Conservation (phyloP, 441 rosid species). For the Omphalea diandra region DNA sequence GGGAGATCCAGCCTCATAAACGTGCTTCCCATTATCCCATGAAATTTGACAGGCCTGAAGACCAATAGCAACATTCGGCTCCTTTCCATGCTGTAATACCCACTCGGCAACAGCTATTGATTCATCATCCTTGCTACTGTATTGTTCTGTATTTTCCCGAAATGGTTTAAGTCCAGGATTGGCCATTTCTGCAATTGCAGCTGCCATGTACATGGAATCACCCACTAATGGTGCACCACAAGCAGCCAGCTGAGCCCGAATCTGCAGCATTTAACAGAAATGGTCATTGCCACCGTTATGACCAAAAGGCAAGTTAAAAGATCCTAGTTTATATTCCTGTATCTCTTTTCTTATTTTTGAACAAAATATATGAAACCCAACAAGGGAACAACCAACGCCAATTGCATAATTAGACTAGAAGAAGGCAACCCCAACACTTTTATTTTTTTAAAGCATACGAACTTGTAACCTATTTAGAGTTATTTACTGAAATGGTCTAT, state of each 20-base stretch:
- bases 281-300: constrained; percentile 13
- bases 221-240: constrained; percentile 82
- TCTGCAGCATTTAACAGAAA: constrained; percentile 37
- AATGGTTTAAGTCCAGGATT: constrained; percentile 63
- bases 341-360: too few relatives aligned
- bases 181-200: constrained; percentile 61
- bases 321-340: neutral
- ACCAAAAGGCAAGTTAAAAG: neutral
- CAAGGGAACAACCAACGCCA: neutral
- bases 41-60: constrained; percentile 4
- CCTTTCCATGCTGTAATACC: constrained; percentile 66
- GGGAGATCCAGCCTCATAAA: constrained; percentile 1
- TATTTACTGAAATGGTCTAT: neutral
- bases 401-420: neutral
- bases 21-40: constrained; percentile 71
- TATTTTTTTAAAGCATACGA: neutral
- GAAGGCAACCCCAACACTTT: too few relatives aligned
- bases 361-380: too few relatives aligned
- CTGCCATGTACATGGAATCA: constrained; percentile 86
- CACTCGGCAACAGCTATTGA: constrained; percentile 58
- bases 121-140: constrained; percentile 37
- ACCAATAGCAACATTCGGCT: constrained; percentile 37
- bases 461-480: neutral
- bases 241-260: constrained; percentile 84
- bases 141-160: constrained; percentile 41